Percentiles rank a stretch among this genome's conserved stretches.
phyloP scores from a whole-genome alignment of 2,329 filamentous ascomycete species.

The Penicillium sp. region DNA sequence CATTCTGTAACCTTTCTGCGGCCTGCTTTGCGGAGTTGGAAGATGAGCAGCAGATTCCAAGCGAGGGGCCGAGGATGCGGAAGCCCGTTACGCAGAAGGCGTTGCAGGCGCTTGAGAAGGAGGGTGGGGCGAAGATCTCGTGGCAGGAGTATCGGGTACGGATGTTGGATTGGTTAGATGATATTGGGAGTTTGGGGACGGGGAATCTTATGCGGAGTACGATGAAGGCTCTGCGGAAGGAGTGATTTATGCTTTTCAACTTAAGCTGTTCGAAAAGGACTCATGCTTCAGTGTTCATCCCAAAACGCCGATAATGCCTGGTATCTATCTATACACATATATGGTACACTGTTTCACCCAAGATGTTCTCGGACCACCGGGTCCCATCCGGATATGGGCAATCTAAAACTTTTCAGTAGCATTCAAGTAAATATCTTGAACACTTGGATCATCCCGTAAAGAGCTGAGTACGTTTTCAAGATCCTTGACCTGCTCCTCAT shows the following conservation, averaged over 20 bases:
- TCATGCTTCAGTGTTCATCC: background rate
- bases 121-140: constrained; percentile 67
- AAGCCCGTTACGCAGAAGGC: constrained; percentile 70
- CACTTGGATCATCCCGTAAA: constrained; percentile 68
- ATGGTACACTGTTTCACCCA: constrained; percentile 16
- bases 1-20: constrained; percentile 51
- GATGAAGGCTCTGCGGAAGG: constrained; percentile 72
- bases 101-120: constrained; percentile 64
- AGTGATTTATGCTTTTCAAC: constrained; percentile 18
- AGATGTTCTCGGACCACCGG: too few species aligned
- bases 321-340: constrained; percentile 19
- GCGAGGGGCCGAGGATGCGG: constrained; percentile 30
- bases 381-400: too few species aligned
- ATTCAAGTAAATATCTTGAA: constrained; percentile 82
- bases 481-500: constrained; percentile 57
- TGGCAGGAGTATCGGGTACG: constrained; percentile 77
- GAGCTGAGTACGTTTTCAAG: constrained; percentile 62
- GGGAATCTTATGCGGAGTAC: constrained; percentile 77
- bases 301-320: constrained; percentile 19
- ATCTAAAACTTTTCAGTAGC: constrained; percentile 35
- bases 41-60: constrained; percentile 42
- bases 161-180: constrained; percentile 71
- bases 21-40: constrained; percentile 54
- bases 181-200: constrained; percentile 67
- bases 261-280: too few species aligned